Percentiles rank a stretch among this genome's conserved stretches.
These are phyloP conservation scores for Fraxinus velutina DNA, from an alignment of 305 asterid species.

Conservation along the genomic window DNA sequence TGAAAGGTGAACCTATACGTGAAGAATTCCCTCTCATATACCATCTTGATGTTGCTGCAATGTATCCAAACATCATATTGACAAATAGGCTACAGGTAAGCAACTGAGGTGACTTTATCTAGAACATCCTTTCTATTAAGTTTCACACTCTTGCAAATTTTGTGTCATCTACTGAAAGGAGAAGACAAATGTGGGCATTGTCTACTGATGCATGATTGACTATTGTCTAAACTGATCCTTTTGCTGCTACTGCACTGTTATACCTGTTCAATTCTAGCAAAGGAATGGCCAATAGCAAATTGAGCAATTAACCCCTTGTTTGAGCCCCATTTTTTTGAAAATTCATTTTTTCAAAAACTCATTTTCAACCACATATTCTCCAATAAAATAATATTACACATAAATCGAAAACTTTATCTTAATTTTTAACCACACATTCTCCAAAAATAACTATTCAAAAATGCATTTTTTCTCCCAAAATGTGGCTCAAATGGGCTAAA, in stretches of 20 bases:
- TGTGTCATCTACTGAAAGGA: conserved; percentile 6
- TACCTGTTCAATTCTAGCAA: conserved; percentile 12
- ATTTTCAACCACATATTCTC: not conserved
- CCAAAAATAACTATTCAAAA: not conserved
- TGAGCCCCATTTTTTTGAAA: not conserved
- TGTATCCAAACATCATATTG: conserved; percentile 74
- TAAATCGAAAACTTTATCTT: not conserved
- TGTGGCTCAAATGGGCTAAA: not conserved
- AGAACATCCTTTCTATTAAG: conserved; percentile 24
- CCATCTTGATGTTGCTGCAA: conserved; percentile 99
- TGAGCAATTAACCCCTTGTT: not conserved
- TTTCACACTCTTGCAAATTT: conserved; percentile 8
- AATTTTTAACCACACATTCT: not conserved
- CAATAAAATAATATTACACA: not conserved
- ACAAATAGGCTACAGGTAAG: conserved; percentile 99
- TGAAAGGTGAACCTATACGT: conserved; percentile 72
- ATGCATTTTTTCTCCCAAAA: not conserved
- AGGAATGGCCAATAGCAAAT: conserved; percentile 7
- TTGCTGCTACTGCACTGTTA: conserved; percentile 14
- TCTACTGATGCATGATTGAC: conserved; percentile 6
- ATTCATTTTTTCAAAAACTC: not conserved
- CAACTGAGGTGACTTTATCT: conserved; percentile 24
- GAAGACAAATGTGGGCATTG: conserved; percentile 8
- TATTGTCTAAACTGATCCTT: conserved; percentile 17
- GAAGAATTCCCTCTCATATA: conserved; percentile 96